These are phyloP conservation scores for Yamadazyma songkhlaensis DNA, from an alignment of 1,139 yeast species.

Conservation along the genomic window DNA sequence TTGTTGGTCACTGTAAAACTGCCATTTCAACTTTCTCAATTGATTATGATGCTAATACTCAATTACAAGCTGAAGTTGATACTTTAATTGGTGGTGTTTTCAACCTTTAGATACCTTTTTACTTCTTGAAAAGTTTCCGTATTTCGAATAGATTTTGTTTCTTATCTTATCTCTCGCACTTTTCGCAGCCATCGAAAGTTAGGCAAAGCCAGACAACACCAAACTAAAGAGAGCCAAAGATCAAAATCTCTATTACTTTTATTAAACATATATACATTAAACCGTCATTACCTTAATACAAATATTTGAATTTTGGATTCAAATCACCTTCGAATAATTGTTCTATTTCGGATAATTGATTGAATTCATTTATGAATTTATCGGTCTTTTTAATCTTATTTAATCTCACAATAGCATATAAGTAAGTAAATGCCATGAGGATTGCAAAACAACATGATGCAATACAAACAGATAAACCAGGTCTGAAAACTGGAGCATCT, in stretches of 20 bases:
- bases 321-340: slow-evolving; percentile 59
- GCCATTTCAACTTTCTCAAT: slow-evolving; percentile 39
- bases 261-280: no score
- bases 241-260: neutral
- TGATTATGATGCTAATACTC: slow-evolving; percentile 40
- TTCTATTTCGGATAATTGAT: slow-evolving; percentile 43
- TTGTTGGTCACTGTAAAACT: slow-evolving; percentile 23
- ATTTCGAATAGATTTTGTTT: neutral
- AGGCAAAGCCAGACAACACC: no score
- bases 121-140: neutral
- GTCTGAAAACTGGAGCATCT: slow-evolving; percentile 59
- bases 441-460: slow-evolving; percentile 54
- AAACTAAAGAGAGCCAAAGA: neutral
- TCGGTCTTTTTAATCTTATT: slow-evolving; percentile 42
- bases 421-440: slow-evolving; percentile 42
- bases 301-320: slow-evolving; percentile 54
- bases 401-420: slow-evolving; percentile 32
- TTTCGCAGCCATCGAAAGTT: neutral
- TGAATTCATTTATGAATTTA: slow-evolving; percentile 41
- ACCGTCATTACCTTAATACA: slow-evolving; percentile 17
- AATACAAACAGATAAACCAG: slow-evolving; percentile 55
- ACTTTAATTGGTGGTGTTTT: slow-evolving; percentile 6
- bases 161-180: neutral
- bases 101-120: neutral
- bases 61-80: slow-evolving; percentile 10